phyloP scores from a whole-genome alignment of 2,329 filamentous ascomycete genomes.

The Aspergillus melleus region DNA sequence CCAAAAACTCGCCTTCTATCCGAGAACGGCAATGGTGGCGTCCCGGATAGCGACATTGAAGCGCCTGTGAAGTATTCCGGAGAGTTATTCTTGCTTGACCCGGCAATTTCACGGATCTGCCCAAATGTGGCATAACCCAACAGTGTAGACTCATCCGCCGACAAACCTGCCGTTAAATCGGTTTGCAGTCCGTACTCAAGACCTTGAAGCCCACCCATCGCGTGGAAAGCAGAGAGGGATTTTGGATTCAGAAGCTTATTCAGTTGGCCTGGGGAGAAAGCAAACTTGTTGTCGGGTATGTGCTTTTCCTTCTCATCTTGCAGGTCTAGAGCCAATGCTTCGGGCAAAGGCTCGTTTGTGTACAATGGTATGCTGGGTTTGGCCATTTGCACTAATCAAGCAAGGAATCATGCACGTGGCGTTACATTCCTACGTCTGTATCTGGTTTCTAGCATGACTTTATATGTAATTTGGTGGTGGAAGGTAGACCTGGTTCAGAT shows the following conservation, averaged over 20 bases:
- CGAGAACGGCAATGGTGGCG: conserved; percentile 43
- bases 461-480: too few relatives aligned
- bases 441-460: too few relatives aligned
- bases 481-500: too few relatives aligned
- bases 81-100: neutral
- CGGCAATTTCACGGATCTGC: neutral
- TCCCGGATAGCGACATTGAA: neutral
- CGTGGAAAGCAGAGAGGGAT: conserved; percentile 68
- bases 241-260: conserved; percentile 77
- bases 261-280: conserved; percentile 67
- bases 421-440: too few relatives aligned
- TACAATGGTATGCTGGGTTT: neutral
- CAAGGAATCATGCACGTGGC: too few relatives aligned
- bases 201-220: conserved; percentile 68
- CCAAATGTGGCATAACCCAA: conserved; percentile 13
- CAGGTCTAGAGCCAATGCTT: conserved; percentile 66
- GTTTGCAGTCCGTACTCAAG: conserved; percentile 70
- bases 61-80: neutral
- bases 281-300: conserved; percentile 66
- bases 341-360: conserved; percentile 19
- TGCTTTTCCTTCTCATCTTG: conserved; percentile 67
- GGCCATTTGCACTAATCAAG: neutral
- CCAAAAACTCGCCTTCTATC: conserved; percentile 69
- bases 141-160: conserved; percentile 61
- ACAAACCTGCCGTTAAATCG: conserved; percentile 63